Evolutionary conservation across 257 asterid species (phyloP).

Genomic region (Solanum tacnaense): DNA sequence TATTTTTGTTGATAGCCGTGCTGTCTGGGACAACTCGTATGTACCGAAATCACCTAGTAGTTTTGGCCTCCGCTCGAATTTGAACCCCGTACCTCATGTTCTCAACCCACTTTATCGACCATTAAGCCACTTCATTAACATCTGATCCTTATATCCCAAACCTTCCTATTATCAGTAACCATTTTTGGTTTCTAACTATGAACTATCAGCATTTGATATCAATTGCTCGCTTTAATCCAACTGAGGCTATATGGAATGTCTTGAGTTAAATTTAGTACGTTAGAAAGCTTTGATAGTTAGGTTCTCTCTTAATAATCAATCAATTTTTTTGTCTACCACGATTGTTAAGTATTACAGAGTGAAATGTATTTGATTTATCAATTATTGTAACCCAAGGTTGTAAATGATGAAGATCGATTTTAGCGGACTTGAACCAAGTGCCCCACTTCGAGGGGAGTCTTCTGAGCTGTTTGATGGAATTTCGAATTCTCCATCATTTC

Average conservation of each 20-base stretch:
- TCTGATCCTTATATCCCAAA: background rate
- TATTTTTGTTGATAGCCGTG: background rate
- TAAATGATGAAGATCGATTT: conserved; percentile 66
- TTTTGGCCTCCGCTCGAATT: background rate
- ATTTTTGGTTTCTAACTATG: background rate
- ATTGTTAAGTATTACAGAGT: background rate
- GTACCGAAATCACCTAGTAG: background rate
- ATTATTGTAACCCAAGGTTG: conserved; percentile 10
- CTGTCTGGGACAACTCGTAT: background rate
- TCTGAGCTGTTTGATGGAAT: conserved; percentile 36
- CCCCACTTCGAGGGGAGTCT: conserved; percentile 30
- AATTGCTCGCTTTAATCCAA: background rate
- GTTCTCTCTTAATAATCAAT: background rate
- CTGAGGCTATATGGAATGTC: background rate
- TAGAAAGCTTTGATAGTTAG: background rate
- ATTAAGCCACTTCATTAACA: background rate
- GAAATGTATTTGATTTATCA: background rate
- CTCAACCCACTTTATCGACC: background rate
- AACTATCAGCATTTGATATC: background rate
- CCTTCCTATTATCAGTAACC: background rate
- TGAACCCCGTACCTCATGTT: background rate
- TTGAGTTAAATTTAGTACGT: background rate
- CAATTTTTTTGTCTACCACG: background rate
- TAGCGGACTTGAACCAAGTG: conserved; percentile 55
- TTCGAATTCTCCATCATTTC: conserved; percentile 42